A percentile compares a stretch with the other conserved stretches of the same genome.
Conservation (phyloP, 192 early-diverging fungal species). For the Haplosporangium gracile region DNA sequence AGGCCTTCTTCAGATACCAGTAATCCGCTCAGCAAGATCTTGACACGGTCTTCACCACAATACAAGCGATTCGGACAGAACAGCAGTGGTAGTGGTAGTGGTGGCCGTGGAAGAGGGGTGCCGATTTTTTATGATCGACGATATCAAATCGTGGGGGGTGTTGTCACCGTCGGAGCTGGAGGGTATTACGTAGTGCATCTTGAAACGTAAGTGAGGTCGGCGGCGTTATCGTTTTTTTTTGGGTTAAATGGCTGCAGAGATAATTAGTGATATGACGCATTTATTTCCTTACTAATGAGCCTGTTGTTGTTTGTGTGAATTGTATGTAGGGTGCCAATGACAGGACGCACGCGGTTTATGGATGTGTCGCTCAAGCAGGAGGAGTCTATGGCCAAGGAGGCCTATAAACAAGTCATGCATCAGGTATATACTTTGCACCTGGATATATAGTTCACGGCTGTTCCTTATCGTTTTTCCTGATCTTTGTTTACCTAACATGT, state of each 20-base stretch:
- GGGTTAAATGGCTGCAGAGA: no score
- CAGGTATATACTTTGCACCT: slow-evolving; percentile 37
- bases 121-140: slow-evolving; percentile 34
- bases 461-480: no score
- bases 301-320: no score
- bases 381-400: slow-evolving; percentile 73
- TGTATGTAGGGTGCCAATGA: slow-evolving; percentile 70
- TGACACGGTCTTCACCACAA: slow-evolving; percentile 16
- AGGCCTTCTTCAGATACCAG: not conserved
- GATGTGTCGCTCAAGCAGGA: slow-evolving; percentile 71
- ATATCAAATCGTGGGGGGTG: slow-evolving; percentile 32
- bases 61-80: slow-evolving; percentile 53
- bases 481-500: not conserved
- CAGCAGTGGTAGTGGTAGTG: not conserved
- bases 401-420: slow-evolving; percentile 77
- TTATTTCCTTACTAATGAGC: no score
- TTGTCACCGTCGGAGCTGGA: slow-evolving; percentile 53
- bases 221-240: not conserved
- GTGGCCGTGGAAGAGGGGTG: not conserved
- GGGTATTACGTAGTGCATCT: slow-evolving; percentile 78
- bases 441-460: no score
- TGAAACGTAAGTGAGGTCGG: slow-evolving; percentile 60
- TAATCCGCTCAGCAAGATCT: slow-evolving; percentile 12
- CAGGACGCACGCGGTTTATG: slow-evolving; percentile 77
- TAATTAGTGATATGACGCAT: no score